Base-by-base conservation (phyloP, 352 stramenopile genomes). In the Nothophytophthora sp. region DNA sequence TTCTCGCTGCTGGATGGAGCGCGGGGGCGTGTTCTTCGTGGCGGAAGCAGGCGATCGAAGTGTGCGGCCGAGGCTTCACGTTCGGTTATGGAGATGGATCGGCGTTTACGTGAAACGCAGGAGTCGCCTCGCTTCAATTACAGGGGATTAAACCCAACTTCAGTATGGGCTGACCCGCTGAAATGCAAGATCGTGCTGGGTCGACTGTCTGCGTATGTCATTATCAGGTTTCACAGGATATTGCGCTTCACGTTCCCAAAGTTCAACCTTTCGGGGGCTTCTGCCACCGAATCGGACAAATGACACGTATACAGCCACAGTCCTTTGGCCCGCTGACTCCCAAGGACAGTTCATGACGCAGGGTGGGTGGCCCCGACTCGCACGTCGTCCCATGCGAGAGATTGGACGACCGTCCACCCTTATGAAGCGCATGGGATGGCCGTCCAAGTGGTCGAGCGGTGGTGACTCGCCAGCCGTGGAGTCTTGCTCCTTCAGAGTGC, bases 21-120 rank as follows among this genome's bases (percentile, higher is more conserved):
- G 23, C 24, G 22, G 7, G 3, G 42, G 50, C 45, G 40, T 37
- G 22, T 38, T 40, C 39, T 63, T 49, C 29, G 56, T 15, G 54
- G 49, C 52, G 13, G 19, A 25, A 16, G 50, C 32, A 24, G 50
- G 27, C 18, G 40, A 69, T 69, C 28, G 48, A 44, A 27, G 37
- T 64, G 27, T 68, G 55, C 9, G 36, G 34, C 16, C 39, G 50
- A 12, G 18, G 20, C 8, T 37, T 28, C 72, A 83, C 73, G 73
- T 81, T 57, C 39, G 53, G 53, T 41, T 51, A 44, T 28, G 42
- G 1, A 4, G 25, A 22, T 41, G 66, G 58, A 74, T 68, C 53
- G 57, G 27, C 60, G 70, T 76, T 73, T 64, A 73, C 50, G 54
- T 71, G 54, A 53, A 64, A 46, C 42, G 30, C 25, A 45, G 10